These are phyloP conservation scores for Pestalotiopsis sp. DNA, from an alignment of 2,329 filamentous ascomycete genomes.

Conservation along the genomic window DNA sequence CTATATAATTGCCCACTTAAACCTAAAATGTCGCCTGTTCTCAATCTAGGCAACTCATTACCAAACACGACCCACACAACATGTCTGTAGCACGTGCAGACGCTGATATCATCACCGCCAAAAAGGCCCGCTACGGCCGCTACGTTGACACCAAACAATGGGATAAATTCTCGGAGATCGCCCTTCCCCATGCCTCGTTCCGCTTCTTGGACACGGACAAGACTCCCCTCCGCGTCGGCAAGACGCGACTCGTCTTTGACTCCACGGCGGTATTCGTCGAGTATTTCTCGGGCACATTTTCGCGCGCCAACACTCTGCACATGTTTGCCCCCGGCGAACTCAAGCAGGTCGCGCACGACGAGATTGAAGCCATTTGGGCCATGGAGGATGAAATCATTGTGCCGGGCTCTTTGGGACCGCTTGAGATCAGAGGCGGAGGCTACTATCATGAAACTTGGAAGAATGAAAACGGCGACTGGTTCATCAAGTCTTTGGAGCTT, in stretches of 20 bases:
- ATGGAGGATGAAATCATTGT: neutral
- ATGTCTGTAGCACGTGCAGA: neutral
- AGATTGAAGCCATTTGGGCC: neutral
- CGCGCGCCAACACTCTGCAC: neutral
- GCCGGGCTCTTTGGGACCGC: neutral
- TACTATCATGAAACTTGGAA: neutral
- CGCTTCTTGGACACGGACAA: neutral
- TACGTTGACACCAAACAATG: constrained; percentile 1
- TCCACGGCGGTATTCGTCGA: neutral
- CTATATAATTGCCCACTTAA: neutral
- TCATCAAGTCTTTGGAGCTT: neutral
- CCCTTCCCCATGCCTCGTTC: neutral
- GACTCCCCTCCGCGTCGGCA: neutral
- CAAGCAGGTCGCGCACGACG: neutral
- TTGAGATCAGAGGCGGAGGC: neutral
- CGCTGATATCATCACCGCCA: neutral
- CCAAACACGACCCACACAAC: neutral
- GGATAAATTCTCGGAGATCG: neutral
- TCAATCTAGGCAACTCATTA: neutral
- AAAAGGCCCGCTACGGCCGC: neutral
- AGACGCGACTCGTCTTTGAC: neutral
- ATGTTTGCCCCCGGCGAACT: neutral
- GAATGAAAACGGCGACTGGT: neutral
- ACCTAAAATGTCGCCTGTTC: neutral
- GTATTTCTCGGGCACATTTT: neutral